phyloP scores from a whole-genome alignment of 106 monocot genomes.

The Vanilla planifolia region DNA sequence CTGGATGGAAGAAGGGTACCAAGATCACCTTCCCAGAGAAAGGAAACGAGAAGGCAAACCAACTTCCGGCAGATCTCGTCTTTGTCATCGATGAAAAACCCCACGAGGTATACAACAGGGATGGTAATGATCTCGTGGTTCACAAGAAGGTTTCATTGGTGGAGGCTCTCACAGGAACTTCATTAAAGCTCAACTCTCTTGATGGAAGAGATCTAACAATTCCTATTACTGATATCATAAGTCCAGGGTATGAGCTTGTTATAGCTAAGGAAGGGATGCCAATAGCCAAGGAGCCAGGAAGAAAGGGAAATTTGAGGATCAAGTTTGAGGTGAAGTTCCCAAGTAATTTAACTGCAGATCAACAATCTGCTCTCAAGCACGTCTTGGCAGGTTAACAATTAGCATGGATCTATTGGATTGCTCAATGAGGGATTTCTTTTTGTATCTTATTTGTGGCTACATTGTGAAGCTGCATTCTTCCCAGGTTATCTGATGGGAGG shows the following conservation, averaged over 20 bases:
- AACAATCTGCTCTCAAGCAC: constrained; percentile 26
- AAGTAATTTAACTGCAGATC: constrained; percentile 29
- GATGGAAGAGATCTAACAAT: constrained; percentile 54
- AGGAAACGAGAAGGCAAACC: constrained; percentile 51
- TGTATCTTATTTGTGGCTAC: no score
- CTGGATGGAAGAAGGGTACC: constrained; percentile 92
- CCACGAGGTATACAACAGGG: constrained; percentile 64
- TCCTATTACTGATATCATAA: constrained; percentile 42
- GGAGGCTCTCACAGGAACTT: constrained; percentile 62
- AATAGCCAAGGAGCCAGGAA: constrained; percentile 42
- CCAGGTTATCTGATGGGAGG: no score
- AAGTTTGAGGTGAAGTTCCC: constrained; percentile 72
- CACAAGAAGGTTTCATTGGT: constrained; percentile 44
- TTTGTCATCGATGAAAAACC: constrained; percentile 90
- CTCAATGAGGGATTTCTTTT: no score
- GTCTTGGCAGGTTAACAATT: constrained; percentile 29
- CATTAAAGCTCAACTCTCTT: constrained; percentile 35
- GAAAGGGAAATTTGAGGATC: constrained; percentile 43
- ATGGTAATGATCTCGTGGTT: constrained; percentile 70
- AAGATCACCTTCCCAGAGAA: constrained; percentile 83
- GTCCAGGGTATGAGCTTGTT: constrained; percentile 49
- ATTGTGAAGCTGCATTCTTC: no score
- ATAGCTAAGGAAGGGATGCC: constrained; percentile 69
- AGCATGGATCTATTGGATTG: no score
- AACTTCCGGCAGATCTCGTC: constrained; percentile 56